These are phyloP conservation scores for Coniochaeta sp. DNA, from an alignment of 2,329 filamentous ascomycete species.

Conservation along the genomic window DNA sequence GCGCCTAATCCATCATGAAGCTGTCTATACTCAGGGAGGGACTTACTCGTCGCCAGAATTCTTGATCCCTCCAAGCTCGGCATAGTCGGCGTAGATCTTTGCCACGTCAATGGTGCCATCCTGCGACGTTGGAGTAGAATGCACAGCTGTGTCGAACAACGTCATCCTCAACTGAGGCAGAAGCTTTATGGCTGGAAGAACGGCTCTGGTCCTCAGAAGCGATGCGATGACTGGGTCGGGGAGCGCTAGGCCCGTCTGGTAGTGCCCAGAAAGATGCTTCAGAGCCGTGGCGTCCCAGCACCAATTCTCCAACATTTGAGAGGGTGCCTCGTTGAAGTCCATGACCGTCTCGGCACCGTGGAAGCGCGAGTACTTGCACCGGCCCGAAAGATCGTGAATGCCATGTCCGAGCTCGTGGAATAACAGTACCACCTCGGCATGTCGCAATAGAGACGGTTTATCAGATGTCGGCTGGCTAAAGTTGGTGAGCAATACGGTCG, in stretches of 20 bases:
- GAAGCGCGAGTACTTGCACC: conserved; percentile 56
- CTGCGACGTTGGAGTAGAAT: conserved; percentile 20
- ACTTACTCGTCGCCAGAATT: conserved; percentile 25
- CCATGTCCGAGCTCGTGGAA: conserved; percentile 73
- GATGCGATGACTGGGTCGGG: conserved; percentile 63
- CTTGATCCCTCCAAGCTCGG: background rate
- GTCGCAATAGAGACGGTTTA: conserved; percentile 74
- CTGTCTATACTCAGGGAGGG: conserved; percentile 10
- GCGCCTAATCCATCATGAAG: conserved; percentile 31
- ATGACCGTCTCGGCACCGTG: conserved; percentile 59
- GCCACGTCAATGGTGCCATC: background rate
- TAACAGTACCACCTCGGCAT: conserved; percentile 73
- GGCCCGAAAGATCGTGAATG: conserved; percentile 62
- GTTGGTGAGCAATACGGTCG: conserved; percentile 77
- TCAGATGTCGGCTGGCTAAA: conserved; percentile 72
- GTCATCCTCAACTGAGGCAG: conserved; percentile 69
- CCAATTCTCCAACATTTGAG: conserved; percentile 71
- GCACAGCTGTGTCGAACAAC: conserved; percentile 70
- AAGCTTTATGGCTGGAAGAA: conserved; percentile 68
- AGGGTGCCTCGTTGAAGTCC: conserved; percentile 66
- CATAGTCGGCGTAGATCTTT: background rate
- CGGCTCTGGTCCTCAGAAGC: conserved; percentile 63
- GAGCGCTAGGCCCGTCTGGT: conserved; percentile 57
- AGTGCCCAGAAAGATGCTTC: conserved; percentile 60
- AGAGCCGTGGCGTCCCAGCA: conserved; percentile 48